These are phyloP conservation scores for Capronia epimyces DNA, from an alignment of 2,329 filamentous ascomycete species.

Conservation along the genomic window DNA sequence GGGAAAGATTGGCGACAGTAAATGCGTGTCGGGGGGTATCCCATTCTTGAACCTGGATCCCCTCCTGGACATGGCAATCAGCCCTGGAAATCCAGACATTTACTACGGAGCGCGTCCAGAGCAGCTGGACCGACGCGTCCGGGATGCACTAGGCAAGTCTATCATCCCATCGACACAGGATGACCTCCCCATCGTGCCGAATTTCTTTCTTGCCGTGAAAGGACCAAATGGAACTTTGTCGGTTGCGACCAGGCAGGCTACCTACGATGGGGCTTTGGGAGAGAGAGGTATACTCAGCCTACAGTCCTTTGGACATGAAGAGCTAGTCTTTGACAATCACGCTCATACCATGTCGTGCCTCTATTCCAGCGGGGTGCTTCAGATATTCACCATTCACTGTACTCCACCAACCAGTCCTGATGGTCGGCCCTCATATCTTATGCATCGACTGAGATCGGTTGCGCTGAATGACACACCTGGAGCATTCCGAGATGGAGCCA, in stretches of 20 bases:
- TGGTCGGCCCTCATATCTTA: constrained; percentile 39
- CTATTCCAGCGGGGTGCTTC: constrained; percentile 37
- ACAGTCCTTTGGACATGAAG: constrained; percentile 34
- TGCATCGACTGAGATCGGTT: constrained; percentile 35
- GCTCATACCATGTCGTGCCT: constrained; percentile 39
- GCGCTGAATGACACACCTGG: constrained; percentile 30
- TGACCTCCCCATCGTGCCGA: constrained; percentile 35
- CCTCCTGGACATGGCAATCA: constrained; percentile 32
- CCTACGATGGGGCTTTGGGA: constrained; percentile 37
- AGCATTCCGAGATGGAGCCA: constrained; percentile 35
- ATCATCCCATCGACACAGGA: constrained; percentile 33
- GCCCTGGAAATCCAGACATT: constrained; percentile 31
- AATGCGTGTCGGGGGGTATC: constrained; percentile 15
- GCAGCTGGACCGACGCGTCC: constrained; percentile 31
- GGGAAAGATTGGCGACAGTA: constrained; percentile 16
- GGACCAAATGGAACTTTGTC: constrained; percentile 32
- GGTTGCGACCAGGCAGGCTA: constrained; percentile 35
- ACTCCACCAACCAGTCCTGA: constrained; percentile 32
- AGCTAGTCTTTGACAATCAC: constrained; percentile 37
- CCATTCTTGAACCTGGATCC: constrained; percentile 32
- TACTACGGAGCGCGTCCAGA: constrained; percentile 33
- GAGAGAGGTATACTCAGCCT: constrained; percentile 28
- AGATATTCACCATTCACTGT: constrained; percentile 38
- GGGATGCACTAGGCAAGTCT: constrained; percentile 25
- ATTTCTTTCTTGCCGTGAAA: constrained; percentile 43